These are phyloP conservation scores for Houttuynia cordata DNA, from an alignment of 164 flowering plant species.

Conservation along the genomic window DNA sequence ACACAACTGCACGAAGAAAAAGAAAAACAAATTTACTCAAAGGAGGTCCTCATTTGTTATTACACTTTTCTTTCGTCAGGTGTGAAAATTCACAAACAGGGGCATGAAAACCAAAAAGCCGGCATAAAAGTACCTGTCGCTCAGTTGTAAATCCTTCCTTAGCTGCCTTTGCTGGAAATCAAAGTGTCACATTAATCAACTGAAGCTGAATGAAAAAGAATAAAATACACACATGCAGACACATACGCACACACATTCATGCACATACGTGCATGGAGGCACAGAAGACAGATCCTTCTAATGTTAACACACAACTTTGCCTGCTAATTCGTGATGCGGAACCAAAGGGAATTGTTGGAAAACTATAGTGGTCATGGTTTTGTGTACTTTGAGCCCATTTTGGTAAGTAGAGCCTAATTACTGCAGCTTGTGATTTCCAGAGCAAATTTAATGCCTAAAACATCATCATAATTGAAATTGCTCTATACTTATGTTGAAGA, in stretches of 20 bases:
- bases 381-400: not conserved
- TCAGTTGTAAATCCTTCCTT: slow-evolving; percentile 75
- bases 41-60: not conserved
- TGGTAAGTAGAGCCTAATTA: too few species aligned
- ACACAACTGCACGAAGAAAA: slow-evolving; percentile 59
- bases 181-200: not conserved
- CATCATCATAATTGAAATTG: not conserved
- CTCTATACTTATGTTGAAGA: not conserved
- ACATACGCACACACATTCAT: not conserved
- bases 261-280: not conserved
- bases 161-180: slow-evolving; percentile 76
- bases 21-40: not conserved
- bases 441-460: not conserved
- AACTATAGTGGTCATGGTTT: not conserved
- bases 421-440: not conserved
- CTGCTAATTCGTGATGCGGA: too few species aligned
- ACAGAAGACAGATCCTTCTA: too few species aligned
- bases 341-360: too few species aligned
- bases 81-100: not conserved
- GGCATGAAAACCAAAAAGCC: slow-evolving; percentile 1
- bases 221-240: not conserved
- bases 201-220: slow-evolving; percentile 1
- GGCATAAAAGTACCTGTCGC: slow-evolving; percentile 43
- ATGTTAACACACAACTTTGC: too few species aligned
- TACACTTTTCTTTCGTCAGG: not conserved